A percentile compares a stretch with the other conserved stretches of the same genome.
Conservation (phyloP, 2,329 filamentous ascomycete genomes). For the Botryotinia convoluta region DNA sequence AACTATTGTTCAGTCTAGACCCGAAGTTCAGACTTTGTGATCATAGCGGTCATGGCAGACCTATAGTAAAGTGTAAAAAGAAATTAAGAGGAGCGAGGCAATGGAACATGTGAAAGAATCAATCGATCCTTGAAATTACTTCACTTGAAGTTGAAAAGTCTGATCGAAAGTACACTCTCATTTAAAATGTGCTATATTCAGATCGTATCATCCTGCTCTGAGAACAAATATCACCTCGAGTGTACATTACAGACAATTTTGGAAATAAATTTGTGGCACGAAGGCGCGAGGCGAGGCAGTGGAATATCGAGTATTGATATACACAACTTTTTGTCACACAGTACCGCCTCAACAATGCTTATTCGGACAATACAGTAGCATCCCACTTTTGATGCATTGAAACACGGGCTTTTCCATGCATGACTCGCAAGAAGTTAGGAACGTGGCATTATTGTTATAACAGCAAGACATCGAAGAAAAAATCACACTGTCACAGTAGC, state of each 20-base stretch:
- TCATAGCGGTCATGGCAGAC: constrained; percentile 10
- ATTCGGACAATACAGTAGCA: constrained; percentile 1
- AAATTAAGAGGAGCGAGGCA: neutral
- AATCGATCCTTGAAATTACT: neutral
- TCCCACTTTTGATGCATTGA: constrained; percentile 20
- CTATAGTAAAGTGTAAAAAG: neutral
- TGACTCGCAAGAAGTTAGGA: constrained; percentile 18
- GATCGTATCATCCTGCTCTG: neutral
- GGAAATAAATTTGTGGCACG: neutral
- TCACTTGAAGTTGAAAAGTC: constrained; percentile 15
- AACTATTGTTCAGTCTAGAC: constrained; percentile 2
- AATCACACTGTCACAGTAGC: neutral
- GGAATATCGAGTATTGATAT: constrained; percentile 18
- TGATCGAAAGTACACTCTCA: neutral
- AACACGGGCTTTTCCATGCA: constrained; percentile 17
- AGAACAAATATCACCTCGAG: neutral
- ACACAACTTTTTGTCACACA: constrained; percentile 12
- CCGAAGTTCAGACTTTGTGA: neutral
- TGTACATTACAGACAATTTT: neutral
- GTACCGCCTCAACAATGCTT: neutral
- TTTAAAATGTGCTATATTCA: neutral
- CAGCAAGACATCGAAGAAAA: constrained; percentile 11
- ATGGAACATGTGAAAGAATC: neutral
- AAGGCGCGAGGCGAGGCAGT: neutral
- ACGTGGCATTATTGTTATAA: constrained; percentile 20